Percentiles rank a stretch among this genome's conserved stretches.
phyloP scores from a whole-genome alignment of 1,284 basidiomycete genomes.

The Melampsora occidentalis region DNA sequence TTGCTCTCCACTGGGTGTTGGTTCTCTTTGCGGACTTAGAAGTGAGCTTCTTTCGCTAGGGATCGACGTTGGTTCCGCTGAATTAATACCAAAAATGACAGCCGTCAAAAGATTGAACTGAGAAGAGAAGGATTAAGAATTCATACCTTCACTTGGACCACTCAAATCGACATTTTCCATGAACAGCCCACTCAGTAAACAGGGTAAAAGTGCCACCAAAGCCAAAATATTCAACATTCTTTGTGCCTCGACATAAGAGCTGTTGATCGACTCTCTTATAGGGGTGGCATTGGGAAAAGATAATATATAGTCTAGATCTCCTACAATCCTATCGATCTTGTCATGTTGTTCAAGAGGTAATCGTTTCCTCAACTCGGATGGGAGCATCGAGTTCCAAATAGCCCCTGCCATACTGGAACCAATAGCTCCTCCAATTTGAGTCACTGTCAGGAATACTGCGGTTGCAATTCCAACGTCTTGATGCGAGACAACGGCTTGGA shows the following conservation, averaged over 20 bases:
- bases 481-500: constrained; percentile 48
- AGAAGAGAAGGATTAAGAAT: too few species aligned
- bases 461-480: constrained; percentile 51
- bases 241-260: constrained; percentile 49
- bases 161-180: constrained; percentile 48
- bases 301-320: constrained; percentile 48
- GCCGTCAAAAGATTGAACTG: too few species aligned
- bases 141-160: background rate
- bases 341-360: constrained; percentile 44
- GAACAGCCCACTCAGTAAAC: constrained; percentile 44
- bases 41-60: too few species aligned
- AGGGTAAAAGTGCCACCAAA: constrained; percentile 46
- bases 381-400: constrained; percentile 50
- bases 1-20: too few species aligned
- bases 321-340: constrained; percentile 49
- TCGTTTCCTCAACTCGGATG: constrained; percentile 45
- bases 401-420: constrained; percentile 50
- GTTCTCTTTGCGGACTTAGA: too few species aligned
- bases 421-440: constrained; percentile 51
- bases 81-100: too few species aligned
- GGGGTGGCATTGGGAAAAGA: constrained; percentile 46
- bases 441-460: constrained; percentile 51
- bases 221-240: constrained; percentile 47
- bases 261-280: constrained; percentile 47
- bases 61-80: too few species aligned